A percentile compares a stretch with the other conserved stretches of the same genome.
These are phyloP conservation scores for Trichoderma sp. DNA, from an alignment of 2,329 filamentous ascomycete species.

Conservation along the genomic window DNA sequence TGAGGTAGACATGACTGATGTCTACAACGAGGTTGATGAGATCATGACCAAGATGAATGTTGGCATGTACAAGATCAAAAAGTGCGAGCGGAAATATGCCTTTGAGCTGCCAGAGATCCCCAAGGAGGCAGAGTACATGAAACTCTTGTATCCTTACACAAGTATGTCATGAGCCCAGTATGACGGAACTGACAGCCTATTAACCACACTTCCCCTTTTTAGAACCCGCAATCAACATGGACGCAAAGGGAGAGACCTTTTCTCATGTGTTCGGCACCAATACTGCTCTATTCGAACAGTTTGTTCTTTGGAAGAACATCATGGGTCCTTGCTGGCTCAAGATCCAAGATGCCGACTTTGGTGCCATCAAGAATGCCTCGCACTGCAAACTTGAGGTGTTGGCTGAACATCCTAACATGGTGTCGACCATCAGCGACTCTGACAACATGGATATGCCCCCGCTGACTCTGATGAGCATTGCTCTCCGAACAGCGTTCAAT, in stretches of 20 bases:
- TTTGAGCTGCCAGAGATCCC: slow-evolving; percentile 88
- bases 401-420: slow-evolving; percentile 71
- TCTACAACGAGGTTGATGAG: slow-evolving; percentile 83
- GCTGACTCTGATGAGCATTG: slow-evolving; percentile 92
- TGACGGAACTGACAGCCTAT: slow-evolving; percentile 9
- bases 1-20: slow-evolving; percentile 79
- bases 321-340: slow-evolving; percentile 99
- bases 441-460: slow-evolving; percentile 82
- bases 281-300: slow-evolving; percentile 93
- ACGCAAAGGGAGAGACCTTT: slow-evolving; percentile 78
- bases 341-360: slow-evolving; percentile 82
- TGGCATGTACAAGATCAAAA: slow-evolving; percentile 89
- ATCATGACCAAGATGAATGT: slow-evolving; percentile 87
- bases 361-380: slow-evolving; percentile 82
- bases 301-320: slow-evolving; percentile 97
- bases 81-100: slow-evolving; percentile 85
- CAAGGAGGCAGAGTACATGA: slow-evolving; percentile 86
- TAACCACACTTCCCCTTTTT: slow-evolving; percentile 20
- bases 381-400: slow-evolving; percentile 95
- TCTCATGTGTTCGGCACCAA: slow-evolving; percentile 92
- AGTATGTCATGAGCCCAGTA: slow-evolving; percentile 45
- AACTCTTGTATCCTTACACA: slow-evolving; percentile 92
- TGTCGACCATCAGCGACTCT: slow-evolving; percentile 69
- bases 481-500: slow-evolving; percentile 84
- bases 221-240: slow-evolving; percentile 68